These are phyloP conservation scores for Dendrobium chrysotoxum DNA, from an alignment of 106 monocot genomes.

Conservation along the genomic window DNA sequence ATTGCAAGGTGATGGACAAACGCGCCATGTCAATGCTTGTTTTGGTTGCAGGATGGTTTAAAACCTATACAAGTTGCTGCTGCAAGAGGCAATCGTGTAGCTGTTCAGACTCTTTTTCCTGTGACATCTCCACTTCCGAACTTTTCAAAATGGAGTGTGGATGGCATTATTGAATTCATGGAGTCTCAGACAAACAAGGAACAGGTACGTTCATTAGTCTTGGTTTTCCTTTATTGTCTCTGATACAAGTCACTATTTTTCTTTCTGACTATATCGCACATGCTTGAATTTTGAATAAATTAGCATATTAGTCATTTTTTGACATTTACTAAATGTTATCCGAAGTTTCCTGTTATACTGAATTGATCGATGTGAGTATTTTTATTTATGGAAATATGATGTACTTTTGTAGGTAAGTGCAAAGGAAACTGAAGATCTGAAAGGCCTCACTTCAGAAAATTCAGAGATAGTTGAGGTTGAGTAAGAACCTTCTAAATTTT, in stretches of 20 bases:
- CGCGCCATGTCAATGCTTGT: background rate
- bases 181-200: constrained; percentile 40
- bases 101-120: constrained; percentile 67
- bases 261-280: background rate
- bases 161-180: constrained; percentile 61
- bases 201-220: constrained; percentile 18
- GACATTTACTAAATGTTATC: background rate
- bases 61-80: constrained; percentile 93
- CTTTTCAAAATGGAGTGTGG: constrained; percentile 64
- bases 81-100: constrained; percentile 56
- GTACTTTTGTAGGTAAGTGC: constrained; percentile 34
- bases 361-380: background rate
- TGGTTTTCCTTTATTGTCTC: background rate
- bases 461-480: constrained; percentile 48
- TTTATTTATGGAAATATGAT: background rate
- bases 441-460: constrained; percentile 18
- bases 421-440: constrained; percentile 16
- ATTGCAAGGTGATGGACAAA: background rate
- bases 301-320: background rate
- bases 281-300: background rate
- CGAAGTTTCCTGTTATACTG: background rate
- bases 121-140: constrained; percentile 55
- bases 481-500: background rate
- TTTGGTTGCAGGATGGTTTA: constrained; percentile 59
- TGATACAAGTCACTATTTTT: background rate